Percentiles rank a stretch among this genome's conserved stretches.
phyloP scores from a whole-genome alignment of 176 grass and related monocot genomes.

The Alopecurus myosuroides region DNA sequence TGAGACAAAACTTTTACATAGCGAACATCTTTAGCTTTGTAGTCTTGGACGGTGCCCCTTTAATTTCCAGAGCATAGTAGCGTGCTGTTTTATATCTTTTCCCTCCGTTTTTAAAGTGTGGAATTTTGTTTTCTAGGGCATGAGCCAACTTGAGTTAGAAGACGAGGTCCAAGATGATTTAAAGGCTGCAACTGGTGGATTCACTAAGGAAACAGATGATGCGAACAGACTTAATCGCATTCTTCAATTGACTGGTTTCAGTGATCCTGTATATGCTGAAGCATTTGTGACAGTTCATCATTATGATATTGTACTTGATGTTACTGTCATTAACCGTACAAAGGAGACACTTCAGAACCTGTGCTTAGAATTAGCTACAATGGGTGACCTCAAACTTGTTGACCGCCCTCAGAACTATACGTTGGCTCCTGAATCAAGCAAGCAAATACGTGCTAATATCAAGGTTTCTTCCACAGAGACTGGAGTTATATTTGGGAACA shows the following conservation, averaged over 20 bases:
- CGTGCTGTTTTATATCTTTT: background rate
- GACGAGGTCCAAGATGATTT: constrained; percentile 63
- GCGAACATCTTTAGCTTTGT: background rate
- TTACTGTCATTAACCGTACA: constrained; percentile 70
- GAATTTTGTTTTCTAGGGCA: constrained; percentile 40
- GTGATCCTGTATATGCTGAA: constrained; percentile 65
- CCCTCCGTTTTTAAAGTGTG: constrained; percentile 5
- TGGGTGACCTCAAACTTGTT: constrained; percentile 66
- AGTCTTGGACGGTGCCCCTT: background rate
- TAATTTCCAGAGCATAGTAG: background rate
- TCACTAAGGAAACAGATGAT: constrained; percentile 48
- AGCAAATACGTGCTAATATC: constrained; percentile 61
- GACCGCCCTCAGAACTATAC: constrained; percentile 65
- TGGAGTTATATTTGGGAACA: constrained; percentile 64
- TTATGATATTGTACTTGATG: constrained; percentile 63
- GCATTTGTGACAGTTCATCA: constrained; percentile 64
- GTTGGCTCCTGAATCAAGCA: constrained; percentile 50
- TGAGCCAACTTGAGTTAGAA: constrained; percentile 65
- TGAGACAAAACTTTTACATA: background rate
- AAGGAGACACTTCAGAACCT: constrained; percentile 63
- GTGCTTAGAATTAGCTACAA: constrained; percentile 62
- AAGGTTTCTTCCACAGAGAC: constrained; percentile 66
- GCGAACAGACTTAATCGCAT: constrained; percentile 46
- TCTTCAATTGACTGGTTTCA: constrained; percentile 61
- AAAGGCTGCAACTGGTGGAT: constrained; percentile 58